Evolutionary conservation across 768 basidiomycete genomes (phyloP).

Genomic region (Auricularia sp.): DNA sequence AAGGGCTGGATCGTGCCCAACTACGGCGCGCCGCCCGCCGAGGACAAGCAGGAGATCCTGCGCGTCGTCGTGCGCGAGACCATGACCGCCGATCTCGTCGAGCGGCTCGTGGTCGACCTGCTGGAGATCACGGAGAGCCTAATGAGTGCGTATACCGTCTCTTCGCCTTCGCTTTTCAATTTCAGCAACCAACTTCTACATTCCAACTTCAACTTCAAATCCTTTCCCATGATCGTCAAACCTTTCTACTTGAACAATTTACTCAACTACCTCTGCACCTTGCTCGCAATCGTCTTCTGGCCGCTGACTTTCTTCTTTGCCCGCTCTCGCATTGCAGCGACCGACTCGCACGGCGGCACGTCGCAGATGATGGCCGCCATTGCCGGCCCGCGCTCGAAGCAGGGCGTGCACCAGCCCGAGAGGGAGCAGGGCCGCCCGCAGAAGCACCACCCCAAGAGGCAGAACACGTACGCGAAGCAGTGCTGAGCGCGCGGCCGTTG

Average conservation of each 20-base stretch:
- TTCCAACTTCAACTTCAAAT: neutral
- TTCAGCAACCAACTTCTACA: too few species aligned
- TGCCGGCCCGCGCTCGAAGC: neutral
- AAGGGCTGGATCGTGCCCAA: constrained; percentile 59
- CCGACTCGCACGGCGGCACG: neutral
- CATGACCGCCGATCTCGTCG: constrained; percentile 49
- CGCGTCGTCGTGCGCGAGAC: constrained; percentile 52
- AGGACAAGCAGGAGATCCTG: constrained; percentile 45
- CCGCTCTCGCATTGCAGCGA: neutral
- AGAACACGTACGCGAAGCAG: constrained; percentile 48
- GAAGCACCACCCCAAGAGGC: neutral
- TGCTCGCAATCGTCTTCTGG: neutral
- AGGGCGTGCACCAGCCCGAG: neutral
- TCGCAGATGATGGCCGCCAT: neutral
- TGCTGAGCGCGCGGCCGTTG: constrained; percentile 35
- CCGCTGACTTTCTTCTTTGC: neutral
- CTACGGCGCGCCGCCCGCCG: constrained; percentile 43
- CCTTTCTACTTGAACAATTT: neutral
- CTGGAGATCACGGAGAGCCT: constrained; percentile 58
- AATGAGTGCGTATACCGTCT: constrained; percentile 22
- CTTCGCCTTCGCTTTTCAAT: neutral
- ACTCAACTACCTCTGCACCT: neutral
- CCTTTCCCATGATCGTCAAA: neutral
- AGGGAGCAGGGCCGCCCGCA: neutral
- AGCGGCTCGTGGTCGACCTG: constrained; percentile 57